Conservation (phyloP, 805 yeast species). For the Metschnikowia peoriensis region DNA sequence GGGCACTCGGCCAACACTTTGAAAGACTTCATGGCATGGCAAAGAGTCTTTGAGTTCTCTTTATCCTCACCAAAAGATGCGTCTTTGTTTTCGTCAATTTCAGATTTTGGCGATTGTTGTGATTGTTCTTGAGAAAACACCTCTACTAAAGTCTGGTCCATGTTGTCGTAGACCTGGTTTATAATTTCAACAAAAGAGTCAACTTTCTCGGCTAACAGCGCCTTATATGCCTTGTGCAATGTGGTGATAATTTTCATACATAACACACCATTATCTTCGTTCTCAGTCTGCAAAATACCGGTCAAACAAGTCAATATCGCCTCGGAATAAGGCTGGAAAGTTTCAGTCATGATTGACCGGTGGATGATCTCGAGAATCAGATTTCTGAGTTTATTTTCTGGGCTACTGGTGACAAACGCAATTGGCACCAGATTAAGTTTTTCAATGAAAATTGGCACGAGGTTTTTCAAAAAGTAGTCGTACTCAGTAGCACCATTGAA, state of each 20-base stretch:
- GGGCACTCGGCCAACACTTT: slow-evolving; percentile 96
- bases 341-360: slow-evolving; percentile 78
- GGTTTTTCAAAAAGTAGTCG: slow-evolving; percentile 64
- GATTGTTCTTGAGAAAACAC: slow-evolving; percentile 47
- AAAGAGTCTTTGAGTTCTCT: slow-evolving; percentile 50
- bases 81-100: slow-evolving; percentile 13
- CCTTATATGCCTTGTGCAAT: slow-evolving; percentile 81
- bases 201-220: slow-evolving; percentile 64
- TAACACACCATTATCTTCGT: slow-evolving; percentile 92
- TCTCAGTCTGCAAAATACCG: slow-evolving; percentile 65
- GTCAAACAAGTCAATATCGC: slow-evolving; percentile 60
- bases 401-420: slow-evolving; percentile 61
- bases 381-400: slow-evolving; percentile 77
- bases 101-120: slow-evolving; percentile 11
- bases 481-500: slow-evolving; percentile 81
- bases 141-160: slow-evolving; percentile 70
- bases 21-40: slow-evolving; percentile 75
- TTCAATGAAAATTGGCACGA: slow-evolving; percentile 68
- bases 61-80: slow-evolving; percentile 15
- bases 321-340: slow-evolving; percentile 67
- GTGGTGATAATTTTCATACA: slow-evolving; percentile 86
- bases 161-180: slow-evolving; percentile 71
- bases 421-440: slow-evolving; percentile 68
- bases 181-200: slow-evolving; percentile 77
- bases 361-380: slow-evolving; percentile 75